These are phyloP conservation scores for Sporothrix phasma DNA, from an alignment of 2,329 filamentous ascomycete genomes.

Conservation along the genomic window DNA sequence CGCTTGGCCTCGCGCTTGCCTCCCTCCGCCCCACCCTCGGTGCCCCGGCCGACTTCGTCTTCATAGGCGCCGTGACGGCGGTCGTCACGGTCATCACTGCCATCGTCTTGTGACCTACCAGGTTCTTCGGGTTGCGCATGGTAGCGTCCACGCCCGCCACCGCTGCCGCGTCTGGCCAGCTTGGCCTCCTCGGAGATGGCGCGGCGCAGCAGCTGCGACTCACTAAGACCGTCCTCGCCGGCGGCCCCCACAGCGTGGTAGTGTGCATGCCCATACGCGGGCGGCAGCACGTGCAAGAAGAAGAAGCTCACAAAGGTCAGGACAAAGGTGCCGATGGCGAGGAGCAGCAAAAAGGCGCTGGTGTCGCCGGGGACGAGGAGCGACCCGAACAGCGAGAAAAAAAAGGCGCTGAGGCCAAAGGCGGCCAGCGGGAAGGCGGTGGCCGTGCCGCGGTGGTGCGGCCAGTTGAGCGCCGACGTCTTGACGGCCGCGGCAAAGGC, in stretches of 20 bases:
- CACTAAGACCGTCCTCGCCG: constrained; percentile 23
- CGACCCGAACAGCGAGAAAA: constrained; percentile 75
- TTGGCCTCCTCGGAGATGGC: constrained; percentile 36
- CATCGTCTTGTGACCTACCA: constrained; percentile 47
- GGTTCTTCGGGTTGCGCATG: constrained; percentile 39
- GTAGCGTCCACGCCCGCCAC: constrained; percentile 24
- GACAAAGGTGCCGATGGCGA: constrained; percentile 68
- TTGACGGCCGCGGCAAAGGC: constrained; percentile 89
- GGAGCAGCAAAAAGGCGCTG: constrained; percentile 66
- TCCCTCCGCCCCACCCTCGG: not conserved
- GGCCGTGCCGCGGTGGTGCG: constrained; percentile 79
- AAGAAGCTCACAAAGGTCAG: constrained; percentile 71
- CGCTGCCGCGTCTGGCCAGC: constrained; percentile 18
- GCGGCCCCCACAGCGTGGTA: constrained; percentile 47
- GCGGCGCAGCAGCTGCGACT: constrained; percentile 33
- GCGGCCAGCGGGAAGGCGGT: constrained; percentile 88
- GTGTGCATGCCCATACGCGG: constrained; percentile 27
- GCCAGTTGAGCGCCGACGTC: constrained; percentile 80
- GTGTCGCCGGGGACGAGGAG: constrained; percentile 76
- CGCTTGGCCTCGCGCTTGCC: not conserved
- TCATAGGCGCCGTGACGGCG: constrained; percentile 9
- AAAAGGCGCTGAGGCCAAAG: constrained; percentile 91
- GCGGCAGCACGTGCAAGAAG: constrained; percentile 68
- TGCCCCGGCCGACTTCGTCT: constrained; percentile 2
- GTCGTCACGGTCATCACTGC: constrained; percentile 16